Conservation (phyloP, 176 grass and related monocot genomes). For the Areca catechu region DNA sequence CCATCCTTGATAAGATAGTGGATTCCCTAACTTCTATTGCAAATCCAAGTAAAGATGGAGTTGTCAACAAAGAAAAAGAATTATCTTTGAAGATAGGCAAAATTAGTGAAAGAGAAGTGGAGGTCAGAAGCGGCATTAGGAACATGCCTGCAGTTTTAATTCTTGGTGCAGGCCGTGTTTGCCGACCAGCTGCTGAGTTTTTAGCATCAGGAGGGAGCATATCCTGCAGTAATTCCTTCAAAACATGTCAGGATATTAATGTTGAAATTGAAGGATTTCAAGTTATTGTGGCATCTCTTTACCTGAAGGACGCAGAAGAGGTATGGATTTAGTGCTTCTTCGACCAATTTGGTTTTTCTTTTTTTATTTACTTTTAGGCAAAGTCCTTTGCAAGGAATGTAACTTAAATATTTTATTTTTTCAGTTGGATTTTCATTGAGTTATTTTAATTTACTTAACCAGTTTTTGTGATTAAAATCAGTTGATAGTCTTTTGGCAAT, state of each 20-base stretch:
- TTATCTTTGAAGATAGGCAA: slow-evolving; percentile 78
- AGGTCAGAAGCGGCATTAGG: slow-evolving; percentile 23
- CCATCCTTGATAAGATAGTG: slow-evolving; percentile 58
- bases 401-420: neutral
- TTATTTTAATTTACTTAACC: too few species aligned
- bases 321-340: slow-evolving; percentile 21
- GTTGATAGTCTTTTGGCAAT: too few species aligned
- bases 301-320: slow-evolving; percentile 80
- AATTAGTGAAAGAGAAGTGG: slow-evolving; percentile 35
- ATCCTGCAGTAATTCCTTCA: neutral
- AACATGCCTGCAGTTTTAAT: slow-evolving; percentile 59
- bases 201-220: slow-evolving; percentile 38
- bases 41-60: slow-evolving; percentile 39
- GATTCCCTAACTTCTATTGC: slow-evolving; percentile 70
- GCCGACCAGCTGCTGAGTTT: slow-evolving; percentile 76
- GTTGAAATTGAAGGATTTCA: slow-evolving; percentile 33
- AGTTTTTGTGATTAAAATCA: too few species aligned
- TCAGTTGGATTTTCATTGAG: too few species aligned
- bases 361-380: neutral
- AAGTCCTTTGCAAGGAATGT: neutral
- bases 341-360: neutral
- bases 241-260: slow-evolving; percentile 1
- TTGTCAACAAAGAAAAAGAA: slow-evolving; percentile 31
- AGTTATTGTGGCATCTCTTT: slow-evolving; percentile 81
- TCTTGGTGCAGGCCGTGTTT: slow-evolving; percentile 91